Base-by-base conservation (phyloP, 2,329 filamentous ascomycete species). In the Arthrinium phaeospermum region DNA sequence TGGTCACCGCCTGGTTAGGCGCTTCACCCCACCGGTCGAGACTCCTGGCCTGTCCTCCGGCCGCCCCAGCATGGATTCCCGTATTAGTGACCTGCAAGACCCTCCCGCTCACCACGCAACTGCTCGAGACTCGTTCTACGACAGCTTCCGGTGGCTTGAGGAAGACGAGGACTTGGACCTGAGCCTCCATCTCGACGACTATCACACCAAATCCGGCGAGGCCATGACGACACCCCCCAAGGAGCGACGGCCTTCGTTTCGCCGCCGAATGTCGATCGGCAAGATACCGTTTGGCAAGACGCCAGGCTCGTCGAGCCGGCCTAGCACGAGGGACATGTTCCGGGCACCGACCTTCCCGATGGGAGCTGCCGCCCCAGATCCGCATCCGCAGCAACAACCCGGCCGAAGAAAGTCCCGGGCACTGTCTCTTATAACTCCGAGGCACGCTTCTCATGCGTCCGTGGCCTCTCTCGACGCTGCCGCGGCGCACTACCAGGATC, bases 401-500 rank as follows among this genome's bases (percentile, higher is more conserved):
- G 82, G 75, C 53, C 87, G 83, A 72, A 84, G 86, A 72, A 89
- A 85, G 75, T 91, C 88, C n/a, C 83, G 86, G 72, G 86, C 87
- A 45, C 83, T 90, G 71, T 90, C 85, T 49, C 84, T 88, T 72
- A 89, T 90, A 53, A 84, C 85, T 3, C 83, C 87, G 46, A 86
- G 82, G 76, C 86, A 88, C 72, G 73, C 76, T n/a, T 76, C 80
- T 1, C 81, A 85, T 41, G 84, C 84, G 1, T 86, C 85, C 0
- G 79, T 85, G 16, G 83, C 86, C 1, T 87, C 86, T 27, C 89
- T 93, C 72, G 94, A 97, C 77, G 88, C 92, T 5, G 87, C 89
- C 46, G 93, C 94, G 4, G 90, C 93, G 49, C 93, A 98, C 82
- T 98, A 98, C 79, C 94, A 94, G 80, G 95, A 98, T 77, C 94